Conservation (phyloP, 2,329 filamentous ascomycete species). For the Didymella pomorum region DNA sequence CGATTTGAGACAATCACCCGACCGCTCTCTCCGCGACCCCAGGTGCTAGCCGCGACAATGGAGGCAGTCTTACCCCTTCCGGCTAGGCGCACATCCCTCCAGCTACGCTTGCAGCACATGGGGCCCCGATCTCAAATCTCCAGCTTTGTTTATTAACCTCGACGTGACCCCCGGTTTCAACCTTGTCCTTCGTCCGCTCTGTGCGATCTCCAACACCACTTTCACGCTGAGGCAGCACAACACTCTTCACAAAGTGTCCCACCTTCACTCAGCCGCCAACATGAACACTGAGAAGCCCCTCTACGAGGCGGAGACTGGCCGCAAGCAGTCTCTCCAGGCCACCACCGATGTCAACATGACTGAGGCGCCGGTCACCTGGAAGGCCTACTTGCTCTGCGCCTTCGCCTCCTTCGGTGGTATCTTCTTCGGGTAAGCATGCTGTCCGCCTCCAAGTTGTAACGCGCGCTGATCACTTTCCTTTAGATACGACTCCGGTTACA, state of each 20-base stretch:
- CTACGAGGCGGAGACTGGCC: slow-evolving; percentile 3
- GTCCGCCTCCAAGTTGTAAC: slow-evolving; percentile 56
- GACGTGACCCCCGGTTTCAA: background rate
- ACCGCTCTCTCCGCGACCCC: slow-evolving; percentile 4
- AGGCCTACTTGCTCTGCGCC: slow-evolving; percentile 45
- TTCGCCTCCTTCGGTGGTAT: slow-evolving; percentile 54
- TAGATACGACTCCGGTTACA: slow-evolving; percentile 26
- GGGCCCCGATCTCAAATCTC: slow-evolving; percentile 8
- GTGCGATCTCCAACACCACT: slow-evolving; percentile 9
- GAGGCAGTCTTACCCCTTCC: background rate
- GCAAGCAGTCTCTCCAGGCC: slow-evolving; percentile 8
- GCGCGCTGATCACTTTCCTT: background rate
- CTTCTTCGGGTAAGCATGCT: slow-evolving; percentile 32
- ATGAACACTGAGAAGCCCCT: slow-evolving; percentile 13
- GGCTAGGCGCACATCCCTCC: slow-evolving; percentile 1
- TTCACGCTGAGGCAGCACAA: slow-evolving; percentile 2
- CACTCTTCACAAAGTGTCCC: slow-evolving; percentile 2
- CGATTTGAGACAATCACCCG: slow-evolving; percentile 5
- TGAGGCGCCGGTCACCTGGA: slow-evolving; percentile 55
- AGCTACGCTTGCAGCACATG: slow-evolving; percentile 7
- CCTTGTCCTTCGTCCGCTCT: slow-evolving; percentile 9
- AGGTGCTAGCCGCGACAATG: slow-evolving; percentile 3
- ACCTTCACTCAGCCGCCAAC: slow-evolving; percentile 2
- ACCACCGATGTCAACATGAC: slow-evolving; percentile 61
- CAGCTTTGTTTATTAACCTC: slow-evolving; percentile 18